Evolutionary conservation across 371 early-diverging fungal genomes (phyloP), one percentile per base, ranked within the genome.

Genomic region (Sporodiniella umbellata): DNA sequence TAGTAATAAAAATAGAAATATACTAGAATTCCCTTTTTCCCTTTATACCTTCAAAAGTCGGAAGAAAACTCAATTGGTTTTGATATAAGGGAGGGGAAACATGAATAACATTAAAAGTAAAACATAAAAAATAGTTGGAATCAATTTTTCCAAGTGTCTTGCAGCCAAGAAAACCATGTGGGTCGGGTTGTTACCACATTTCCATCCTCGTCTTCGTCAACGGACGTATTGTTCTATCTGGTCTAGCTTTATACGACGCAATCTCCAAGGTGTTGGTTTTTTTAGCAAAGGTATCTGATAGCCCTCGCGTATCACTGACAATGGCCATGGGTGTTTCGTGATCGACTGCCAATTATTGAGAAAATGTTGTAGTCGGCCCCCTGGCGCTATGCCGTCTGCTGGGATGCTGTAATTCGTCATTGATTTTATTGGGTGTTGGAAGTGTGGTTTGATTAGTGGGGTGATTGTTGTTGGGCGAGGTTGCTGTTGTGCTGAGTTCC

Each of bases 331-430:
- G n/a, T 47, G 47, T 11, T 19, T 47, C 4, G 49, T 48, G 8
- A 48, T 48, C 4, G 15, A 17, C 28, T 48, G n/a, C 49, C 49
- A 48, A 21, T 48, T 12, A 2, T 11, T 10, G 12, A 18, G 11
- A 39, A 48, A 48, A 3, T 18, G 25, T 39, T 48, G 38, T 37
- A 50, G 35, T 47, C 53, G 14, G 3, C 39, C 45, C 14, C 53
- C 45, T 26, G 45, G 53, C 33, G 28, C 31, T 22, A 53, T 53
- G 12, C 53, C 53, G 35, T 53, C 53, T 28, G 23, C 15, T 2
- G 53, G 53, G 7, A 53, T 45, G 10, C 26, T 45, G 38, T 53
- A 53, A 33, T 51, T 28, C 6, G 48, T 15, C 33, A 35, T 39
- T 30, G 18, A 33, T 6, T 10, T 47, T 47, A 35, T 35, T 47